These are phyloP conservation scores for Penicillium chermesinum DNA, from an alignment of 495 filamentous ascomycete species.

Conservation along the genomic window DNA sequence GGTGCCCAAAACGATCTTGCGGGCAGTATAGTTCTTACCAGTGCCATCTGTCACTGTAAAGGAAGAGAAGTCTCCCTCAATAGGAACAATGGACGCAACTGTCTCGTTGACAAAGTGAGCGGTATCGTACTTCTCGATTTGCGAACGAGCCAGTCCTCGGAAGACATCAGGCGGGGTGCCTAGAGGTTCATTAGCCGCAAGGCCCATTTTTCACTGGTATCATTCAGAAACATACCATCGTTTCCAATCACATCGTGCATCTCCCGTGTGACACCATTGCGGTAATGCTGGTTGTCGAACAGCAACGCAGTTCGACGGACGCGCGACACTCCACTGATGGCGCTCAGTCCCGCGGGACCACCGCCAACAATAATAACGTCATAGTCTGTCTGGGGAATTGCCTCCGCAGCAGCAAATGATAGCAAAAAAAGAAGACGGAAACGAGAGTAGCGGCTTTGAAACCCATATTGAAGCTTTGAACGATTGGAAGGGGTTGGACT, in stretches of 20 bases:
- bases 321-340: slow-evolving; percentile 50
- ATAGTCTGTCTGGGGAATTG: slow-evolving; percentile 25
- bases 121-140: slow-evolving; percentile 45
- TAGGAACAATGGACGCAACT: slow-evolving; percentile 40
- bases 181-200: no score
- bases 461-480: slow-evolving; percentile 7
- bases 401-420: slow-evolving; percentile 10
- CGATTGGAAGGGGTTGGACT: neutral
- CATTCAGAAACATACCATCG: slow-evolving; percentile 47
- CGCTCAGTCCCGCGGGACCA: slow-evolving; percentile 34
- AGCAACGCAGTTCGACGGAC: slow-evolving; percentile 47
- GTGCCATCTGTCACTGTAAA: slow-evolving; percentile 39
- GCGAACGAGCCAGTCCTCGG: slow-evolving; percentile 46
- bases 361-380: slow-evolving; percentile 34
- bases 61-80: slow-evolving; percentile 26
- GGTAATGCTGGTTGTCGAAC: slow-evolving; percentile 54
- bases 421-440: slow-evolving; percentile 19
- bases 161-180: slow-evolving; percentile 49
- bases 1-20: slow-evolving; percentile 52
- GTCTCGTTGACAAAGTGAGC: slow-evolving; percentile 46
- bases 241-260: slow-evolving; percentile 58
- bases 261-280: slow-evolving; percentile 47
- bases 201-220: no score
- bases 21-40: slow-evolving; percentile 36
- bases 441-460: slow-evolving; percentile 10